Conservation (phyloP, 2,329 filamentous ascomycete genomes). For the Pseudopithomyces maydicus region DNA sequence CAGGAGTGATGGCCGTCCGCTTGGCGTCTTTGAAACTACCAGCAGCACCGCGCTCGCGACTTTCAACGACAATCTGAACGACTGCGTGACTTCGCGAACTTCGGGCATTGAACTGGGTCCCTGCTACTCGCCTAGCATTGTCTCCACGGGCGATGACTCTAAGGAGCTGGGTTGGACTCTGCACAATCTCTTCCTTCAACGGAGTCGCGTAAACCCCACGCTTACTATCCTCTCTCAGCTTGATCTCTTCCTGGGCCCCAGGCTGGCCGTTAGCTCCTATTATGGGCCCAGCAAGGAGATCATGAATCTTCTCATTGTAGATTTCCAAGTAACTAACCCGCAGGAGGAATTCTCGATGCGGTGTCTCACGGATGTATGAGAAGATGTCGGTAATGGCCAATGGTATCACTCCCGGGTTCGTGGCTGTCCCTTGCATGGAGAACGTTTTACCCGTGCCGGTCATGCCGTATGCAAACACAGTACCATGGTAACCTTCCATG, state of each 20-base stretch:
- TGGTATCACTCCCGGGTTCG: constrained; percentile 94
- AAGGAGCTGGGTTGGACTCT: constrained; percentile 92
- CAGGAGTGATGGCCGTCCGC: constrained; percentile 60
- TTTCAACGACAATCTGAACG: constrained; percentile 98
- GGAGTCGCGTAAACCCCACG: constrained; percentile 95
- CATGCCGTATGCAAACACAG: constrained; percentile 98
- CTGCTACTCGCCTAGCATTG: constrained; percentile 84
- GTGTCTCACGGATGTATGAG: constrained; percentile 97
- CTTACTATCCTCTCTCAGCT: constrained; percentile 94
- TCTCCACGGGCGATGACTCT: constrained; percentile 95
- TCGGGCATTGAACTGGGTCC: constrained; percentile 94
- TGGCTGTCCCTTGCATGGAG: constrained; percentile 97
- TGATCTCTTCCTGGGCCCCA: constrained; percentile 84
- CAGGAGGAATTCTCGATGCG: constrained; percentile 88
- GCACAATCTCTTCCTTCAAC: constrained; percentile 96
- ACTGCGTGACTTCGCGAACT: constrained; percentile 98
- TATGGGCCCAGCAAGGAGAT: constrained; percentile 78
- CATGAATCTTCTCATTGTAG: constrained; percentile 97
- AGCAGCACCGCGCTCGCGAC: constrained; percentile 72
- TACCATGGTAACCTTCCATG: constrained; percentile 99
- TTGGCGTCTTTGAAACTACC: constrained; percentile 48
- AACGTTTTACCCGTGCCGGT: constrained; percentile 99
- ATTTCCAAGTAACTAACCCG: constrained; percentile 98
- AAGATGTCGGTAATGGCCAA: constrained; percentile 98
- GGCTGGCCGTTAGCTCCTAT: constrained; percentile 56